A percentile compares a stretch with the other conserved stretches of the same genome.
These are phyloP conservation scores for Conringia planisiliqua DNA, from an alignment of 345 rosid species.

Conservation along the genomic window DNA sequence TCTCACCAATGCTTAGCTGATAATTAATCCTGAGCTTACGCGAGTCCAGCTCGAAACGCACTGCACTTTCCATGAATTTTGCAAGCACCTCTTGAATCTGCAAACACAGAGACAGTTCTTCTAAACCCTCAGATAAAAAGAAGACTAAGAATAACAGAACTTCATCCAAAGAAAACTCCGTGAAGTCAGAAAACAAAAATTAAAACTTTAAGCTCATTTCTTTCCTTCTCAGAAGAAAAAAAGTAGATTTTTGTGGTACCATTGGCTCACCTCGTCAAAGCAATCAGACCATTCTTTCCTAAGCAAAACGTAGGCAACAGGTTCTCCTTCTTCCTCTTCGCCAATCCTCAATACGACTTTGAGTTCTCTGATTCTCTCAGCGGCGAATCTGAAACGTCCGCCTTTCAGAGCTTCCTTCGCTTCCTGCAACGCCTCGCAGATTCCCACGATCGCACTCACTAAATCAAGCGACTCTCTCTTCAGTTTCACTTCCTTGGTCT, in stretches of 20 bases:
- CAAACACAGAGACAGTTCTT: slow-evolving; percentile 58
- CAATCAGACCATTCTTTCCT: slow-evolving; percentile 73
- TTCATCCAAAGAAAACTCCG: background rate
- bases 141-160: background rate
- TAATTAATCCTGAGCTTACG: slow-evolving; percentile 51
- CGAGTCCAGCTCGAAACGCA: slow-evolving; percentile 58
- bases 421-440: slow-evolving; percentile 62
- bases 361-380: slow-evolving; percentile 71
- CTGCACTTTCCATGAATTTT: slow-evolving; percentile 67
- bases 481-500: slow-evolving; percentile 54
- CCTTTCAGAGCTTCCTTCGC: slow-evolving; percentile 51
- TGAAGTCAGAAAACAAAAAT: background rate
- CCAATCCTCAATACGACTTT: slow-evolving; percentile 64
- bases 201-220: background rate
- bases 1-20: slow-evolving; percentile 44
- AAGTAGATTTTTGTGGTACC: background rate
- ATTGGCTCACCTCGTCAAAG: slow-evolving; percentile 69
- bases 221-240: slow-evolving; percentile 1
- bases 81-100: slow-evolving; percentile 88
- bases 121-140: slow-evolving; percentile 33
- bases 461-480: slow-evolving; percentile 63
- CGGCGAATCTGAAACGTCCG: slow-evolving; percentile 64
- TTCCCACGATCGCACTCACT: slow-evolving; percentile 54
- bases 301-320: slow-evolving; percentile 62
- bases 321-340: slow-evolving; percentile 66